Percentiles rank a stretch among this genome's conserved stretches.
phyloP scores from a whole-genome alignment of 73 alveolate species.

The Loxodes magnus region DNA sequence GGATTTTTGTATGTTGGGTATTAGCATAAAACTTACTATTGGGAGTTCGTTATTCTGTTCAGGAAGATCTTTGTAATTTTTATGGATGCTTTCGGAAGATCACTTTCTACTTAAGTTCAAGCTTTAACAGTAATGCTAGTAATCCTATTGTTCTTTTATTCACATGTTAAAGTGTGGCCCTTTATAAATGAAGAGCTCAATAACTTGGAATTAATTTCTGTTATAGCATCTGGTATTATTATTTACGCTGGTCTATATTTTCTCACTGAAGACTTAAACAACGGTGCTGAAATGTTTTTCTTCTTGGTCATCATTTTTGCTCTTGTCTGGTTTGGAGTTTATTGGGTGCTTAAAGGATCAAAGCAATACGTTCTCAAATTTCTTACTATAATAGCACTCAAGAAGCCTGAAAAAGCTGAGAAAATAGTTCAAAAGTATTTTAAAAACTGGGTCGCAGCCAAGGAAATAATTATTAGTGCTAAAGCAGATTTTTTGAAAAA shows the following conservation, averaged over 20 bases:
- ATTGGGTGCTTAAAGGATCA: too few relatives aligned
- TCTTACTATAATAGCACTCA: too few relatives aligned
- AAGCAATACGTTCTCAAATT: too few relatives aligned
- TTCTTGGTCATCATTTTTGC: slow-evolving; percentile 7
- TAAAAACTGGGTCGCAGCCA: too few relatives aligned
- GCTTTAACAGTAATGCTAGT: slow-evolving; percentile 17
- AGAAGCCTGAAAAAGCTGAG: too few relatives aligned
- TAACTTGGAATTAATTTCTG: slow-evolving; percentile 13
- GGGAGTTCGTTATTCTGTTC: slow-evolving; percentile 30
- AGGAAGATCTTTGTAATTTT: slow-evolving; percentile 23
- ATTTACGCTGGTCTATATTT: slow-evolving; percentile 29
- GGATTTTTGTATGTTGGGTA: slow-evolving; percentile 35
- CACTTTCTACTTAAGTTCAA: slow-evolving; percentile 2
- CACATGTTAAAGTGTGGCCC: slow-evolving; percentile 12
- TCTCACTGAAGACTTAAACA: slow-evolving; percentile 17
- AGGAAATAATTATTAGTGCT: too few relatives aligned
- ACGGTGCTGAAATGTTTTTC: slow-evolving; percentile 8
- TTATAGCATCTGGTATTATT: slow-evolving; percentile 11
- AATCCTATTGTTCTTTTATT: slow-evolving; percentile 2
- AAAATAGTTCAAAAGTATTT: too few relatives aligned
- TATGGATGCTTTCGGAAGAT: slow-evolving; percentile 4
- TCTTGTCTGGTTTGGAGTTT: slow-evolving; percentile 10
- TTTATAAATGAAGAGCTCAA: slow-evolving; percentile 10
- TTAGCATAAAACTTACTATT: slow-evolving; percentile 10
- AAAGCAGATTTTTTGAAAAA: too few relatives aligned